phyloP scores from a whole-genome alignment of 2,329 filamentous ascomycete genomes.

The Ampelomyces quisqualis region DNA sequence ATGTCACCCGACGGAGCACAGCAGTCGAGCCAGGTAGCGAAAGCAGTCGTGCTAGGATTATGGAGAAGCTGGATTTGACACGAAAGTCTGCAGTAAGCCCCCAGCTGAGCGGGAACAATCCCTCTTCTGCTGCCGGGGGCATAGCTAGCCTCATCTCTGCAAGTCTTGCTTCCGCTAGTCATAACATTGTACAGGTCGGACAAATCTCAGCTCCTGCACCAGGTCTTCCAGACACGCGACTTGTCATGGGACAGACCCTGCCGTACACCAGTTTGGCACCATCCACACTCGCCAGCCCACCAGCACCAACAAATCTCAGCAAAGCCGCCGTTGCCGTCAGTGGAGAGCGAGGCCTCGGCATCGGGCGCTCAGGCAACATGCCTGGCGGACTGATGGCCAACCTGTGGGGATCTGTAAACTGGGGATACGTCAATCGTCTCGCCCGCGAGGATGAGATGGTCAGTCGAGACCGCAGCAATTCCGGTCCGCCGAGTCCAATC shows the following conservation, averaged over 20 bases:
- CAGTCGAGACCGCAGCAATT: slow-evolving; percentile 31
- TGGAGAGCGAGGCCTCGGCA: slow-evolving; percentile 68
- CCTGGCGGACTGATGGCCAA: slow-evolving; percentile 89
- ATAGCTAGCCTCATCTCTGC: slow-evolving; percentile 85
- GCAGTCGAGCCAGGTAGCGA: slow-evolving; percentile 66
- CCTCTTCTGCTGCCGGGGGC: slow-evolving; percentile 58
- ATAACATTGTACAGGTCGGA: slow-evolving; percentile 71
- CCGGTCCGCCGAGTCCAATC: slow-evolving; percentile 40
- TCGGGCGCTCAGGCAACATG: slow-evolving; percentile 65
- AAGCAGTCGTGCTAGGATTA: slow-evolving; percentile 74
- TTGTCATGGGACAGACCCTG: slow-evolving; percentile 48
- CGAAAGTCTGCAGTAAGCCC: slow-evolving; percentile 68
- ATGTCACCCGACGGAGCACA: slow-evolving; percentile 60
- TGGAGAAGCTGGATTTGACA: slow-evolving; percentile 88
- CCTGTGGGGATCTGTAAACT: slow-evolving; percentile 86
- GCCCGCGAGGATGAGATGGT: slow-evolving; percentile 54
- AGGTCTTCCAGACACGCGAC: slow-evolving; percentile 40
- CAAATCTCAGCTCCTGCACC: slow-evolving; percentile 44
- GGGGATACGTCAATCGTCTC: slow-evolving; percentile 67
- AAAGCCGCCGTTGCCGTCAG: slow-evolving; percentile 80
- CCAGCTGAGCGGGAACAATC: slow-evolving; percentile 44
- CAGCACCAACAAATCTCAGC: slow-evolving; percentile 81
- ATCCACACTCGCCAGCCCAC: slow-evolving; percentile 77
- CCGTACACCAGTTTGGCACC: slow-evolving; percentile 71
- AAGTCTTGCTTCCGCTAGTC: slow-evolving; percentile 70